Conservation (phyloP, 2,329 filamentous ascomycete genomes). For the Claviceps monticola region DNA sequence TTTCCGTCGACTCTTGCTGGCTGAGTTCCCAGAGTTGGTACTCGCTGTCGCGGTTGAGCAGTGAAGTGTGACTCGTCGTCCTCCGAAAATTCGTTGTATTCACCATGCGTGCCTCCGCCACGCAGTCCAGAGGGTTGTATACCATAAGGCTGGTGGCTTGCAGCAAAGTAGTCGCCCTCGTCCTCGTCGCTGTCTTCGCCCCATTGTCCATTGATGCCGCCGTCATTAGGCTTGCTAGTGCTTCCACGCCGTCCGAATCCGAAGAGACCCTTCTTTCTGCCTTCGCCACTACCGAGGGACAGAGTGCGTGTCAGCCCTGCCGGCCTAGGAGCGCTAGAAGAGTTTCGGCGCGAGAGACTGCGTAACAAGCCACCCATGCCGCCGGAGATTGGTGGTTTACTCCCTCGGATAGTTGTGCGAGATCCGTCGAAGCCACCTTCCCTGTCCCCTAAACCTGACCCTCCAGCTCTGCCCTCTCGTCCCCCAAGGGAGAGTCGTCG, state of each 20-base stretch:
- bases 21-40: slow-evolving; percentile 17
- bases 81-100: slow-evolving; percentile 30
- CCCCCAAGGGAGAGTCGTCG: slow-evolving; percentile 25
- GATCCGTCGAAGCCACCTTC: slow-evolving; percentile 21
- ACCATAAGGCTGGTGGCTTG: slow-evolving; percentile 9
- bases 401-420: slow-evolving; percentile 24
- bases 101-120: slow-evolving; percentile 26
- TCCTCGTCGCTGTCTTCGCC: slow-evolving; percentile 31
- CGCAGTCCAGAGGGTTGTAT: slow-evolving; percentile 20
- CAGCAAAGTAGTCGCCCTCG: slow-evolving; percentile 18
- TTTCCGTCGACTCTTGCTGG: slow-evolving; percentile 12
- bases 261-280: slow-evolving; percentile 28
- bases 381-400: slow-evolving; percentile 36
- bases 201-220: slow-evolving; percentile 43
- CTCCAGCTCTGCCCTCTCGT: background rate
- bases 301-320: slow-evolving; percentile 40
- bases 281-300: slow-evolving; percentile 44
- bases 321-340: slow-evolving; percentile 23
- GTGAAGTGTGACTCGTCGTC: slow-evolving; percentile 47
- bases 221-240: slow-evolving; percentile 29
- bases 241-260: slow-evolving; percentile 28
- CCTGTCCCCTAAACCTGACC: background rate
- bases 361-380: slow-evolving; percentile 29
- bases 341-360: slow-evolving; percentile 25
- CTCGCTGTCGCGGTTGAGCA: slow-evolving; percentile 21